Evolutionary conservation across 305 asterid species (phyloP).

Genomic region (Petunia hybrid): DNA sequence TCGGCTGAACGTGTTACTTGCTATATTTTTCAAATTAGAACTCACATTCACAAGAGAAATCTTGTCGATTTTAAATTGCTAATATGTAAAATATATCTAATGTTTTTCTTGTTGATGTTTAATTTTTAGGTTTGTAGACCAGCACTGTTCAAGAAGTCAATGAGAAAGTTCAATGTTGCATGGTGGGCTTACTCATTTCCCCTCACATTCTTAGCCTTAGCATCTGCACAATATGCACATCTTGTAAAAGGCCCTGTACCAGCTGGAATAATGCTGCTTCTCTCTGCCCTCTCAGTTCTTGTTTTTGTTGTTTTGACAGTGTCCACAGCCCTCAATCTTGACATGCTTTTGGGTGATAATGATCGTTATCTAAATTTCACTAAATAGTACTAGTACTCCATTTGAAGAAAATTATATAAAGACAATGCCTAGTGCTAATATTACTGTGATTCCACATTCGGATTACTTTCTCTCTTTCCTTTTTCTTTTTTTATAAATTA

Average conservation of each 20-base stretch:
- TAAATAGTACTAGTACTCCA: background rate
- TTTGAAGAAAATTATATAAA: background rate
- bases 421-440: conserved; percentile 12
- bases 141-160: conserved; percentile 56
- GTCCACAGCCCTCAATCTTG: conserved; percentile 47
- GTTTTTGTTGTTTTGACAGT: conserved; percentile 49
- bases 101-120: background rate
- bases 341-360: conserved; percentile 41
- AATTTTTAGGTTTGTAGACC: conserved; percentile 51
- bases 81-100: background rate
- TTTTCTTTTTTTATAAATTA: background rate
- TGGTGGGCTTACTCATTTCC: conserved; percentile 75
- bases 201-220: conserved; percentile 51
- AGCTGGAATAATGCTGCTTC: conserved; percentile 46
- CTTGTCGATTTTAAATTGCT: background rate
- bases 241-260: conserved; percentile 43
- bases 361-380: conserved; percentile 46
- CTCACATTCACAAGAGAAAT: too few species aligned
- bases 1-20: too few species aligned
- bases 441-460: background rate
- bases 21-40: too few species aligned
- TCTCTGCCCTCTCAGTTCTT: conserved; percentile 55
- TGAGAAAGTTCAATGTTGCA: conserved; percentile 51
- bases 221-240: conserved; percentile 54
- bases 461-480: background rate